A percentile compares a stretch with the other conserved stretches of the same genome.
Conservation (phyloP, 805 yeast genomes). For the Schizosaccharomyces lindneri region DNA sequence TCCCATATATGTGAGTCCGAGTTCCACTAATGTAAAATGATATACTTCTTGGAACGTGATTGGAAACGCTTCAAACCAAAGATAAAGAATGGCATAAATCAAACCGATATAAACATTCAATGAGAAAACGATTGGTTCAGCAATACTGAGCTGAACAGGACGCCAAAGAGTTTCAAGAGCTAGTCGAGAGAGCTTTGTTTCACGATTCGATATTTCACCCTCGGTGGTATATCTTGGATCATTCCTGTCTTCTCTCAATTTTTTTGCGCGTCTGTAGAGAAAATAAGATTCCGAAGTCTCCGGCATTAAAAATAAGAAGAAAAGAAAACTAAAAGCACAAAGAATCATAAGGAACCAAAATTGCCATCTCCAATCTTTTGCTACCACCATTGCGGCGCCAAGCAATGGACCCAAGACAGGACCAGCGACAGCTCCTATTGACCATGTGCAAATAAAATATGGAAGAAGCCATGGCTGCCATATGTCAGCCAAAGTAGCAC, state of each 20-base stretch:
- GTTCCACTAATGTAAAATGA: slow-evolving; percentile 23
- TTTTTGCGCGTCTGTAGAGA: slow-evolving; percentile 22
- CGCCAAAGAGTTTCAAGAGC: slow-evolving; percentile 10
- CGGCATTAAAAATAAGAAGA: slow-evolving; percentile 22
- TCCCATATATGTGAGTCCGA: slow-evolving; percentile 24
- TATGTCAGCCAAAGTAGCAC: slow-evolving; percentile 30
- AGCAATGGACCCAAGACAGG: slow-evolving; percentile 32
- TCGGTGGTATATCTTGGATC: slow-evolving; percentile 21
- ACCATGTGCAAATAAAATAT: slow-evolving; percentile 27
- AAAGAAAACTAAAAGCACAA: slow-evolving; percentile 16
- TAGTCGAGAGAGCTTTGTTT: not conserved
- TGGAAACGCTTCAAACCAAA: slow-evolving; percentile 41
- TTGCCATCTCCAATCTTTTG: slow-evolving; percentile 25
- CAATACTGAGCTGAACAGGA: slow-evolving; percentile 23
- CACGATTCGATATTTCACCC: slow-evolving; percentile 7
- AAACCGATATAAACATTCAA: slow-evolving; percentile 28
- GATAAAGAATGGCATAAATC: slow-evolving; percentile 26
- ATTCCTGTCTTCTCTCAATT: slow-evolving; percentile 25
- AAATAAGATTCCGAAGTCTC: slow-evolving; percentile 26
- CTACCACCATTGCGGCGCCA: slow-evolving; percentile 26
- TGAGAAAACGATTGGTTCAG: slow-evolving; percentile 33
- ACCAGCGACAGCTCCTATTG: slow-evolving; percentile 25
- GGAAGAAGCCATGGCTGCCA: slow-evolving; percentile 20
- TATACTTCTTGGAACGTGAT: slow-evolving; percentile 23
- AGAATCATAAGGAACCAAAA: slow-evolving; percentile 13